These are phyloP conservation scores for Aspergillus sp. DNA, from an alignment of 2,329 filamentous ascomycete genomes.

Conservation along the genomic window DNA sequence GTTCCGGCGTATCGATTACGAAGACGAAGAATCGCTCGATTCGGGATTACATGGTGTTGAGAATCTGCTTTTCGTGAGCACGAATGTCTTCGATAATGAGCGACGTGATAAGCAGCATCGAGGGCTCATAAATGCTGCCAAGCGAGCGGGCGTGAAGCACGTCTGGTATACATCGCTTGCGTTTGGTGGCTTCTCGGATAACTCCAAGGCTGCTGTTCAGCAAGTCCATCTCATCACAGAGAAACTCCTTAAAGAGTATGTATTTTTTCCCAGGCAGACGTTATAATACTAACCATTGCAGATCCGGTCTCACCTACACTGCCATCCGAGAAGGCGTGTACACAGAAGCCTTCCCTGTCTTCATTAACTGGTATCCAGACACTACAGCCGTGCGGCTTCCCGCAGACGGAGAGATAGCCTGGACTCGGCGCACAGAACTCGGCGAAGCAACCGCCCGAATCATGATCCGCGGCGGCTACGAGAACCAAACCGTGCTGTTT, in stretches of 20 bases:
- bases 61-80: slow-evolving; percentile 59
- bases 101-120: slow-evolving; percentile 48
- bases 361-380: slow-evolving; percentile 48
- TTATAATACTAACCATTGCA: slow-evolving; percentile 10
- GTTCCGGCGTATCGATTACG: slow-evolving; percentile 55
- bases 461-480: slow-evolving; percentile 43
- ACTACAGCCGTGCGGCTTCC: slow-evolving; percentile 31
- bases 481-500: slow-evolving; percentile 39
- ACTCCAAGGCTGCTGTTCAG: slow-evolving; percentile 54
- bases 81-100: slow-evolving; percentile 50
- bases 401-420: slow-evolving; percentile 49
- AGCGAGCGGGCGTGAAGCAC: slow-evolving; percentile 51
- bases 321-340: slow-evolving; percentile 61
- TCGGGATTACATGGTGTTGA: slow-evolving; percentile 53
- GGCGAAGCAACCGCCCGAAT: slow-evolving; percentile 56
- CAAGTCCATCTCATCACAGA: slow-evolving; percentile 60
- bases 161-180: slow-evolving; percentile 62
- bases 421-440: slow-evolving; percentile 54
- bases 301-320: slow-evolving; percentile 50
- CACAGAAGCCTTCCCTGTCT: slow-evolving; percentile 60
- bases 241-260: slow-evolving; percentile 46
- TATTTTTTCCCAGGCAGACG: background rate
- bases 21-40: slow-evolving; percentile 47
- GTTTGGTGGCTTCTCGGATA: slow-evolving; percentile 49
- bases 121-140: slow-evolving; percentile 56